These are phyloP conservation scores for Mucor ambiguus DNA, from an alignment of 371 early-diverging fungal species.

Conservation along the genomic window DNA sequence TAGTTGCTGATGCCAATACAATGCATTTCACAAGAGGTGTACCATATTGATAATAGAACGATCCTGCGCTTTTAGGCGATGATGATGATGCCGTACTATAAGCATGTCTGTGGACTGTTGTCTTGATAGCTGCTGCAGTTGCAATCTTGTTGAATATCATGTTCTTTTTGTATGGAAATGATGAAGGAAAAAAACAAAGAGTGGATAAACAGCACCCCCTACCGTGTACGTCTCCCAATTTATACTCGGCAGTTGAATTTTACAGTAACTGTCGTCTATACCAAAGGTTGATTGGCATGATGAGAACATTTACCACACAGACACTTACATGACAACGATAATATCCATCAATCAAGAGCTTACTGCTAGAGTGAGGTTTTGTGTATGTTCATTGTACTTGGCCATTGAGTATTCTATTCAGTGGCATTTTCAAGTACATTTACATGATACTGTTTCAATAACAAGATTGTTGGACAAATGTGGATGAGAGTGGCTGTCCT, in stretches of 20 bases:
- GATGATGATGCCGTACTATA: conserved; percentile 8
- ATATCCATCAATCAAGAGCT: too few species aligned
- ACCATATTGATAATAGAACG: conserved; percentile 48
- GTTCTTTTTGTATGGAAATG: neutral
- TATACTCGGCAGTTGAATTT: too few species aligned
- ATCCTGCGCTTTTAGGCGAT: conserved; percentile 8
- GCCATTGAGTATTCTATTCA: too few species aligned
- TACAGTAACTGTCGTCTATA: too few species aligned
- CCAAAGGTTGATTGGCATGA: too few species aligned
- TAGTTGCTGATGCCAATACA: conserved; percentile 46
- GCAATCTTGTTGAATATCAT: neutral
- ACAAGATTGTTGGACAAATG: too few species aligned
- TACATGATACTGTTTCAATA: too few species aligned
- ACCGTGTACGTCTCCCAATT: neutral
- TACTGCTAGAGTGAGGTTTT: too few species aligned
- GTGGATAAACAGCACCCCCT: neutral
- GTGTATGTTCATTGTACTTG: neutral
- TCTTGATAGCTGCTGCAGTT: neutral
- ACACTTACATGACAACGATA: too few species aligned
- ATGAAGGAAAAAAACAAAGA: neutral
- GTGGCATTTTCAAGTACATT: too few species aligned
- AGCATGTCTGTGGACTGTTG: neutral
- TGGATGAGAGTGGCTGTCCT: too few species aligned
- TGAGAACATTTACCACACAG: too few species aligned
- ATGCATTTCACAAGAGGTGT: conserved; percentile 54